Evolutionary conservation across 345 rosid genomes (phyloP).

Genomic region (Eucalyptus cloeziana): DNA sequence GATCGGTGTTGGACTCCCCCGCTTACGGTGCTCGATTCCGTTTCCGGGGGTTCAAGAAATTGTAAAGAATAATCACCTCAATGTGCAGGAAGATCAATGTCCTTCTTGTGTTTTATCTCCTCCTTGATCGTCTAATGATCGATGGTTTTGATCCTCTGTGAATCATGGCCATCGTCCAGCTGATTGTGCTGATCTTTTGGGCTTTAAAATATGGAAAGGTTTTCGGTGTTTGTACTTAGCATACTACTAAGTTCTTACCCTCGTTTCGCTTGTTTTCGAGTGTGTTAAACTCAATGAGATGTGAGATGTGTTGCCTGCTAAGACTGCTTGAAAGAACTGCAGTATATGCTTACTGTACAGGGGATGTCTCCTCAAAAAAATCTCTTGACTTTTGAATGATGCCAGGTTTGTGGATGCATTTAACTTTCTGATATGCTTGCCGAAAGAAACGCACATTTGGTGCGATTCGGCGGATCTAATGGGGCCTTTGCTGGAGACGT

Average conservation of each 20-base stretch:
- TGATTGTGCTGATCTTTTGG: neutral
- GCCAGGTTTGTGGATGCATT: slow-evolving; percentile 81
- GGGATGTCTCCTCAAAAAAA: neutral
- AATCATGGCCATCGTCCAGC: neutral
- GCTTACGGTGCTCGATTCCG: neutral
- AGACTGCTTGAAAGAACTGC: neutral
- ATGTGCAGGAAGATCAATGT: neutral
- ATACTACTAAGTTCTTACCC: neutral
- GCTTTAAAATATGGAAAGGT: neutral
- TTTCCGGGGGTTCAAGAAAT: neutral
- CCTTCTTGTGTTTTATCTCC: neutral
- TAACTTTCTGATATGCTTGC: slow-evolving; percentile 49
- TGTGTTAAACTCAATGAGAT: neutral
- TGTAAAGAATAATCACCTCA: neutral
- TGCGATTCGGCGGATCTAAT: slow-evolving; percentile 70
- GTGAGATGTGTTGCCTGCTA: neutral
- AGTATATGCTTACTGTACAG: neutral
- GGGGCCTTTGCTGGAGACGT: slow-evolving; percentile 90
- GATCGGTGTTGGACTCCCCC: neutral
- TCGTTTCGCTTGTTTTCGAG: neutral
- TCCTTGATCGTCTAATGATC: neutral
- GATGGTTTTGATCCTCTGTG: neutral
- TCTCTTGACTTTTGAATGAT: neutral
- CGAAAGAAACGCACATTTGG: slow-evolving; percentile 75
- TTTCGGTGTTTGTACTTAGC: neutral